Percentiles rank a stretch among this genome's conserved stretches.
Conservation (phyloP, 805 yeast genomes). For the Ascoidea tarda region DNA sequence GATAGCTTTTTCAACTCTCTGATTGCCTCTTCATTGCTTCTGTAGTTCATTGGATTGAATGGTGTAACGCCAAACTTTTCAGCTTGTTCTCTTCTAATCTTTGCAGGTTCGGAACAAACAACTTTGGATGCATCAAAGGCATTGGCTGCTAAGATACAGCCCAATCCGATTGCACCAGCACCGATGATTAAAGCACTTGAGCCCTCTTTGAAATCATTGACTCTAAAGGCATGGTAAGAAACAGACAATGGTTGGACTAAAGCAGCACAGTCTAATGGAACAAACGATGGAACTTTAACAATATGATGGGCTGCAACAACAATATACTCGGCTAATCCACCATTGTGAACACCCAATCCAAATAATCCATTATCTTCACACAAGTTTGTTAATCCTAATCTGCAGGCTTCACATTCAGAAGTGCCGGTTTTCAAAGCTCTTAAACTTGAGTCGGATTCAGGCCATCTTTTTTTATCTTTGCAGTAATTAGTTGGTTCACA, state of each 20-base stretch:
- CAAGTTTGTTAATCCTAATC: slow-evolving; percentile 28
- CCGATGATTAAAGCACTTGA: slow-evolving; percentile 38
- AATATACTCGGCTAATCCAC: slow-evolving; percentile 30
- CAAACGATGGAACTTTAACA: slow-evolving; percentile 23
- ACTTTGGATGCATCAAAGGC: slow-evolving; percentile 33
- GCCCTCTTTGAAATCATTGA: slow-evolving; percentile 28
- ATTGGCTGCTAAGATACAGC: slow-evolving; percentile 37
- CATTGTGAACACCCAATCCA: slow-evolving; percentile 37
- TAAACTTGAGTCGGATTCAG: slow-evolving; percentile 5
- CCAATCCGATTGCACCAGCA: slow-evolving; percentile 51
- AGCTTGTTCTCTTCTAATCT: slow-evolving; percentile 47
- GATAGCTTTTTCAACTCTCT: slow-evolving; percentile 20
- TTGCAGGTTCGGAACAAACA: slow-evolving; percentile 50
- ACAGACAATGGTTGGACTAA: slow-evolving; percentile 44
- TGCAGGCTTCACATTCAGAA: slow-evolving; percentile 28
- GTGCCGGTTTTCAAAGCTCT: neutral
- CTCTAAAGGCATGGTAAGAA: slow-evolving; percentile 42
- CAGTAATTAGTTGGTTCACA: slow-evolving; percentile 34
- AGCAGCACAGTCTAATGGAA: slow-evolving; percentile 41
- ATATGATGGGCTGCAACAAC: slow-evolving; percentile 25
- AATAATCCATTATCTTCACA: slow-evolving; percentile 28
- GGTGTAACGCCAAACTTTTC: slow-evolving; percentile 28
- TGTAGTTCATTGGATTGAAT: slow-evolving; percentile 25
- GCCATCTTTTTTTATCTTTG: slow-evolving; percentile 20
- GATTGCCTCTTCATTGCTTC: slow-evolving; percentile 16